Base-by-base conservation (phyloP, 768 basidiomycete genomes). In the Boletus subparvulus region DNA sequence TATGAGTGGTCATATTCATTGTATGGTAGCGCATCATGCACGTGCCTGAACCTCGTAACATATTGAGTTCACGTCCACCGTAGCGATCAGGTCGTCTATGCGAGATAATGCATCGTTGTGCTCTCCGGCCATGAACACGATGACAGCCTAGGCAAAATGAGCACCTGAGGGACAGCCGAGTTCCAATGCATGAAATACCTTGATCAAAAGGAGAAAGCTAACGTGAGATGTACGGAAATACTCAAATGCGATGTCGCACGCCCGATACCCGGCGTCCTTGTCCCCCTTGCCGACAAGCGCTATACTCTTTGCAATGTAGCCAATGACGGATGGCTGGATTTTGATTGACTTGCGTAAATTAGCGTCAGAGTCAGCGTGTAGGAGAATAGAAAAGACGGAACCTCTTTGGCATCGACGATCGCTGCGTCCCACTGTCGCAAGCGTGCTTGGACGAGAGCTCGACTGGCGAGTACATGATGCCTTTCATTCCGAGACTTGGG, bases 91-190 rank as follows among this genome's bases (percentile, higher is more conserved):
- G 14, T 43, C 26, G 1, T 39, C 47, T 1, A 56, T 2, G n/a
- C 47, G 50, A 4, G 50, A 51, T 43, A 59, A 24, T 10, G 58
- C 58, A 45, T 59, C 54, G 0, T 45, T 11, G 24, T 48, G 33
- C 10, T 51, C 43, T 26, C 43, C 37, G 0, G 52, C 47, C 16
- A 58, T 39, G 10, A 47, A 53, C 4, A 49, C 7, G 16, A 59
- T 30, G 6, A 55, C 7, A 14, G 54, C 49, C 54, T 59, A 24
- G 32, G 19, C 2, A 0, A 43, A 12, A 12, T 8, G 10, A 17
- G 32, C 14, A 17, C 4, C 8, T 35, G 14, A 35, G 9, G 4
- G 21, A 6, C 3, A 14, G n/a, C 2, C 13, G n/a, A 21, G 42
- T 14, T 8, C 5, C 2, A 39, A 8, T 21, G 17, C 14, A 2